phyloP scores from a whole-genome alignment of 495 filamentous ascomycete genomes.

The Trichoderma erinaceum region DNA sequence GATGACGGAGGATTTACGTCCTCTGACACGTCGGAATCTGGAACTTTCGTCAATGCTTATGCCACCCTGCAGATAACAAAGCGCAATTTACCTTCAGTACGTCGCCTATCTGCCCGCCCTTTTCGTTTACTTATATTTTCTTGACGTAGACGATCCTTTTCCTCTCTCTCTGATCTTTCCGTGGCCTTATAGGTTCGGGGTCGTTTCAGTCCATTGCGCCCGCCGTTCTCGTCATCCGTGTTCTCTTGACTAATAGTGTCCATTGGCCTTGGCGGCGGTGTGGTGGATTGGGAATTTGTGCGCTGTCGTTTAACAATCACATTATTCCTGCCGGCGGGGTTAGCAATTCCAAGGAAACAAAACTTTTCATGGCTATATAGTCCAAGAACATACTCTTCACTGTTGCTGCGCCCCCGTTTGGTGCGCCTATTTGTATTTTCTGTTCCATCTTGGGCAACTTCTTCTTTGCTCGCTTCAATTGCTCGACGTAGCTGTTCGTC shows the following conservation, averaged over 20 bases:
- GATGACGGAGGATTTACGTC: conserved; percentile 44
- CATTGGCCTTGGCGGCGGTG: conserved; percentile 38
- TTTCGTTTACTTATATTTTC: conserved; percentile 72
- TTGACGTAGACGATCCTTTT: conserved; percentile 59
- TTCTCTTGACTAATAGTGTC: conserved; percentile 49
- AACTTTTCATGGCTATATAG: not conserved
- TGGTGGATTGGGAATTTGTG: conserved; percentile 66
- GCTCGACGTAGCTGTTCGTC: conserved; percentile 83
- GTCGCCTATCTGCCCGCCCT: conserved; percentile 62
- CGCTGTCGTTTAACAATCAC: conserved; percentile 59
- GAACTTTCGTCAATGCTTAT: conserved; percentile 23
- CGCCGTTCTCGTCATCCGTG: conserved; percentile 63
- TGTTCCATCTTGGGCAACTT: conserved; percentile 42
- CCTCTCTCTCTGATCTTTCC: conserved; percentile 68
- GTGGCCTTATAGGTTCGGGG: conserved; percentile 57
- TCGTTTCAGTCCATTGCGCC: conserved; percentile 54
- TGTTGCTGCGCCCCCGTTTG: conserved; percentile 85
- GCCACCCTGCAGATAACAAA: conserved; percentile 12
- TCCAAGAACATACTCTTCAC: conserved; percentile 72
- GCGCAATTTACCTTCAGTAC: conserved; percentile 62
- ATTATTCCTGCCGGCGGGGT: conserved; percentile 34
- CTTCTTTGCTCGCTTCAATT: conserved; percentile 90
- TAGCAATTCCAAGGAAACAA: not conserved
- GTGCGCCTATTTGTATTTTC: conserved; percentile 52
- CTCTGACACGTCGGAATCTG: conserved; percentile 57